Evolutionary conservation across 805 yeast species (phyloP).

Genomic region (Yamadazyma takamatsuzukensis): DNA sequence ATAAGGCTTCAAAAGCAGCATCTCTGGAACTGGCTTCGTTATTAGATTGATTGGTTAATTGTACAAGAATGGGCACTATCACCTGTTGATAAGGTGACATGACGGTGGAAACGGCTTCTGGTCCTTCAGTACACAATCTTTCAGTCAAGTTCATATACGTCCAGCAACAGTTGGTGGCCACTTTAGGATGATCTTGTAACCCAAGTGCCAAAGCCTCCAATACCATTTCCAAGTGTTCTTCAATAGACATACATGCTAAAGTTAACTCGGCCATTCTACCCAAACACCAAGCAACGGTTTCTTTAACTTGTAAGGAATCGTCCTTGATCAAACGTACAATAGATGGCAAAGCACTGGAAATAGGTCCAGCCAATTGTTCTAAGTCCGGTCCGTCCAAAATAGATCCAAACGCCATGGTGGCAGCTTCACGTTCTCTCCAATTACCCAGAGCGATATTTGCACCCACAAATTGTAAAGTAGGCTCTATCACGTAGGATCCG

Average conservation of each 20-base stretch:
- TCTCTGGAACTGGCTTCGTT: slow-evolving; percentile 89
- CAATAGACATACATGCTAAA: slow-evolving; percentile 68
- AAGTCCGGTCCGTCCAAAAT: slow-evolving; percentile 91
- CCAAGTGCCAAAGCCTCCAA: slow-evolving; percentile 74
- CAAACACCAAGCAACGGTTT: slow-evolving; percentile 97
- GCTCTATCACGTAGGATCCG: slow-evolving; percentile 80
- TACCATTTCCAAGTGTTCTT: slow-evolving; percentile 63
- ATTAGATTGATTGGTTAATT: slow-evolving; percentile 66
- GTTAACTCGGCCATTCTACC: slow-evolving; percentile 93
- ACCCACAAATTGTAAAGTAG: slow-evolving; percentile 81
- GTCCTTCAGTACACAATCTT: slow-evolving; percentile 61
- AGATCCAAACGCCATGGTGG: slow-evolving; percentile 98
- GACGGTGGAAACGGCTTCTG: slow-evolving; percentile 48
- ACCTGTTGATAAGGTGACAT: slow-evolving; percentile 71
- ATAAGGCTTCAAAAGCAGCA: slow-evolving; percentile 93
- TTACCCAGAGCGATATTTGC: slow-evolving; percentile 48
- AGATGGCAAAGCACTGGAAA: slow-evolving; percentile 80
- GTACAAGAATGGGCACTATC: slow-evolving; percentile 66
- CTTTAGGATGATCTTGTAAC: slow-evolving; percentile 87
- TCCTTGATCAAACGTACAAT: slow-evolving; percentile 74
- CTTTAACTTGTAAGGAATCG: slow-evolving; percentile 79
- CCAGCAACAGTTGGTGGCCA: slow-evolving; percentile 98
- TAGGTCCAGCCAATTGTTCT: slow-evolving; percentile 59
- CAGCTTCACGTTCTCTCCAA: slow-evolving; percentile 94
- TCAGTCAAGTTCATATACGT: slow-evolving; percentile 88